A percentile compares a stretch with the other conserved stretches of the same genome.
These are phyloP conservation scores for Candida nonsorbophila DNA, from an alignment of 805 yeast species.

Conservation along the genomic window DNA sequence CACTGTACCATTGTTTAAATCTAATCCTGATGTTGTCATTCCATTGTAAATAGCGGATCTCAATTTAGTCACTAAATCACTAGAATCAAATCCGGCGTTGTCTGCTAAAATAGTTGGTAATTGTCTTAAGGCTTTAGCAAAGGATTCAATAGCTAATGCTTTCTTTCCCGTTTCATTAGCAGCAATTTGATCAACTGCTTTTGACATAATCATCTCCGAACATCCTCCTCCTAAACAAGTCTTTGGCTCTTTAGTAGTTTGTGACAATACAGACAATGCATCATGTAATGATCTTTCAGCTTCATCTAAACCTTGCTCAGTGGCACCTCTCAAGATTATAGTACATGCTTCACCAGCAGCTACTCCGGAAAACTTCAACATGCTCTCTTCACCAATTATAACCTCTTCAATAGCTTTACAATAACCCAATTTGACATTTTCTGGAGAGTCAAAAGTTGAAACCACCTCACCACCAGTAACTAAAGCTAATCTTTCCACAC, in stretches of 20 bases:
- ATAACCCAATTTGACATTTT: slow-evolving; percentile 75
- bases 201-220: slow-evolving; percentile 86
- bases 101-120: slow-evolving; percentile 94
- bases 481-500: slow-evolving; percentile 91
- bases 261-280: slow-evolving; percentile 91
- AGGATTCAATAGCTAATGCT: slow-evolving; percentile 89
- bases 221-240: slow-evolving; percentile 95
- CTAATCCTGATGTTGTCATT: slow-evolving; percentile 85
- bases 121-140: slow-evolving; percentile 90
- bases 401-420: slow-evolving; percentile 90
- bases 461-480: slow-evolving; percentile 99
- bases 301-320: slow-evolving; percentile 43
- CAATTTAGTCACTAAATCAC: slow-evolving; percentile 84
- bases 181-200: slow-evolving; percentile 90
- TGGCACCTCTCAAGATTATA: slow-evolving; percentile 70
- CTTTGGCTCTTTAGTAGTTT: slow-evolving; percentile 87
- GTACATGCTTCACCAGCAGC: slow-evolving; percentile 96
- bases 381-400: slow-evolving; percentile 86
- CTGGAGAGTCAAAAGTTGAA: slow-evolving; percentile 92
- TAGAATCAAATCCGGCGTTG: slow-evolving; percentile 94
- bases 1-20: slow-evolving; percentile 74
- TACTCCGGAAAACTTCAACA: slow-evolving; percentile 92
- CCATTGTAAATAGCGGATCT: slow-evolving; percentile 92
- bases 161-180: slow-evolving; percentile 91
- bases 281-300: slow-evolving; percentile 69